A percentile compares a stretch with the other conserved stretches of the same genome.
Evolutionary conservation across 768 basidiomycete genomes (phyloP).

Genomic region (Kwoniella europaea): DNA sequence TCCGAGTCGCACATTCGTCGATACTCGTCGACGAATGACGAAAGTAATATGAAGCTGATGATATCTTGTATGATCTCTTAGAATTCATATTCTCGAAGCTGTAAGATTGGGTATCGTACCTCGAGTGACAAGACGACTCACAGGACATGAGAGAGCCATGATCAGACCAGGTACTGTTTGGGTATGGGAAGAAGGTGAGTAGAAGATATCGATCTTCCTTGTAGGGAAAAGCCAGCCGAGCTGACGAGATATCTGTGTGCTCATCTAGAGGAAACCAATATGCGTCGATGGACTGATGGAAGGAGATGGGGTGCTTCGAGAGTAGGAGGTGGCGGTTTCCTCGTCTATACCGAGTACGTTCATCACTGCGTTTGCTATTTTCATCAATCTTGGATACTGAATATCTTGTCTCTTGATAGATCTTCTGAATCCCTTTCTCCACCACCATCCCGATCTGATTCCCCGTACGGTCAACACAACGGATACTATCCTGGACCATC

Average conservation of each 20-base stretch:
- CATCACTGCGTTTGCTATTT: not conserved
- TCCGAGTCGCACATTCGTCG: not conserved
- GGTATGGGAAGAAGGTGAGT: constrained; percentile 57
- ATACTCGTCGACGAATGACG: not conserved
- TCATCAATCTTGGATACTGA: constrained; percentile 6
- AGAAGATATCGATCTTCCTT: not conserved
- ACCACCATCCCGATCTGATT: constrained; percentile 24
- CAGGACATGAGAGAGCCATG: constrained; percentile 49
- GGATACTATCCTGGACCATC: constrained; percentile 19
- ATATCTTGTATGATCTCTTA: constrained; percentile 10
- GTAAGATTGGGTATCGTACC: constrained; percentile 51
- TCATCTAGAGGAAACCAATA: constrained; percentile 51
- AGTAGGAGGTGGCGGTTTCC: constrained; percentile 52
- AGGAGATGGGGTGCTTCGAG: constrained; percentile 51
- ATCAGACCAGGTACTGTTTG: constrained; percentile 53
- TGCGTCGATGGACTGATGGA: constrained; percentile 55
- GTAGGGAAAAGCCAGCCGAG: not conserved
- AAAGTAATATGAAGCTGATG: not conserved
- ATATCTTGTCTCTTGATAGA: constrained; percentile 7
- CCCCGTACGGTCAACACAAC: constrained; percentile 17
- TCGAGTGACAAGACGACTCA: constrained; percentile 53
- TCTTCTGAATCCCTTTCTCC: constrained; percentile 34
- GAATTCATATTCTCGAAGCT: constrained; percentile 53
- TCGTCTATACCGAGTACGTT: constrained; percentile 53
- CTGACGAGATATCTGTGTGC: constrained; percentile 1